Conservation (phyloP, 306 rosid species). For the Cicer arietinum region DNA sequence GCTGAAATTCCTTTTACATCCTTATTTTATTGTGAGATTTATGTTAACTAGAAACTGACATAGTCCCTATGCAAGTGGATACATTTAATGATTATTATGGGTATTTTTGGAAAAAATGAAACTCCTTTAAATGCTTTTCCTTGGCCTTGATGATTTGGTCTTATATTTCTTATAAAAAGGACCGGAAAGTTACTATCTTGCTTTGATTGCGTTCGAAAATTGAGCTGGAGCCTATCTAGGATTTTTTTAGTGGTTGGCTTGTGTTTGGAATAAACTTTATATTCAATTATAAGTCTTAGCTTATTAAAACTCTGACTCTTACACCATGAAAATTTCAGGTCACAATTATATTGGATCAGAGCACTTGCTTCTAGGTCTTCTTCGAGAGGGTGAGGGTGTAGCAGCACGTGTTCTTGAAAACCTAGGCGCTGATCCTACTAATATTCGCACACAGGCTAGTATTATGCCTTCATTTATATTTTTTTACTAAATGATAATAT, state of each 20-base stretch:
- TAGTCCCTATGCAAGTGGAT: neutral
- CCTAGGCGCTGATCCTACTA: slow-evolving; percentile 95
- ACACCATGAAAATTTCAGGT: slow-evolving; percentile 57
- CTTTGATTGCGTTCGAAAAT: slow-evolving; percentile 18
- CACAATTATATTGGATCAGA: slow-evolving; percentile 98
- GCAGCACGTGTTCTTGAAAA: slow-evolving; percentile 99
- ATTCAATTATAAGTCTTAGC: neutral
- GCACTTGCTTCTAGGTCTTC: slow-evolving; percentile 97
- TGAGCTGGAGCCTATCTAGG: slow-evolving; percentile 18
- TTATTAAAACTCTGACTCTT: slow-evolving; percentile 20
- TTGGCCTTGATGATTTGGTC: neutral
- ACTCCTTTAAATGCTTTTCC: neutral
- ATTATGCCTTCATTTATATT: neutral
- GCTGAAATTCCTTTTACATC: neutral
- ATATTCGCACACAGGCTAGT: slow-evolving; percentile 94
- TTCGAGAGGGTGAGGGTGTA: slow-evolving; percentile 98
- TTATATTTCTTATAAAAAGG: slow-evolving; percentile 6
- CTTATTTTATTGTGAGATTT: neutral
- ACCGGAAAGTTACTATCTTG: neutral
- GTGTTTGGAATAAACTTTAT: neutral
- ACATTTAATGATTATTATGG: slow-evolving; percentile 2
- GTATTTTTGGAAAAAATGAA: neutral
- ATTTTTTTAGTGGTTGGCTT: slow-evolving; percentile 3
- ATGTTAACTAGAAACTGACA: neutral
- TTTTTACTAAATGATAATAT: neutral